Evolutionary conservation across 352 stramenopile species (phyloP).

Genomic region (Globisporangium paroecandrum): DNA sequence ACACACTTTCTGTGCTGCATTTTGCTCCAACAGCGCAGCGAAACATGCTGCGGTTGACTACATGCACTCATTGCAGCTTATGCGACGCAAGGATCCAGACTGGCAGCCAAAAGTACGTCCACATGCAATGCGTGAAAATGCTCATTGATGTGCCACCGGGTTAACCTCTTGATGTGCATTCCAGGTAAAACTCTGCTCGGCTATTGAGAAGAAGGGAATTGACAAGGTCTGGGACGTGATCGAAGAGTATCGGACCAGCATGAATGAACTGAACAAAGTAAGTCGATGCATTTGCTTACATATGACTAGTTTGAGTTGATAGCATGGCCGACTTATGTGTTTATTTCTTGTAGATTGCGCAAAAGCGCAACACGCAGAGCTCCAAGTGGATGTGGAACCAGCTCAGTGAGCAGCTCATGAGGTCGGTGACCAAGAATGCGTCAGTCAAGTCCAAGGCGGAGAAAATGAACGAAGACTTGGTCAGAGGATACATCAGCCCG

Average conservation of each 20-base stretch:
- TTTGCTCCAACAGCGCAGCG: slow-evolving; percentile 32
- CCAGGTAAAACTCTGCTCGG: slow-evolving; percentile 71
- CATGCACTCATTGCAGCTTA: slow-evolving; percentile 79
- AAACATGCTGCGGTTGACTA: slow-evolving; percentile 75
- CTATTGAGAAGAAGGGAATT: slow-evolving; percentile 61
- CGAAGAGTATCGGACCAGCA: slow-evolving; percentile 54
- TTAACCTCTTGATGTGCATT: slow-evolving; percentile 2
- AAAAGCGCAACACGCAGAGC: slow-evolving; percentile 65
- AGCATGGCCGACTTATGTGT: not conserved
- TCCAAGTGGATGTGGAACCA: slow-evolving; percentile 85
- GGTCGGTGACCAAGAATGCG: slow-evolving; percentile 42
- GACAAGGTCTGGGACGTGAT: slow-evolving; percentile 71
- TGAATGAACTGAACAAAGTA: slow-evolving; percentile 58
- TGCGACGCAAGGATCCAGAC: slow-evolving; percentile 76
- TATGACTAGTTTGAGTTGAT: not conserved
- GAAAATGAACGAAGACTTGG: slow-evolving; percentile 59
- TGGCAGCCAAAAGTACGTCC: slow-evolving; percentile 64
- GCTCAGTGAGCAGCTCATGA: slow-evolving; percentile 74
- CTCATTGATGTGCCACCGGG: not conserved
- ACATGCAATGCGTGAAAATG: not conserved
- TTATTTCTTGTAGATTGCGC: slow-evolving; percentile 33
- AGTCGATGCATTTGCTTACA: not conserved
- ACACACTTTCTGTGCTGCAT: not conserved
- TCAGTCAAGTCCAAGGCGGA: slow-evolving; percentile 45
- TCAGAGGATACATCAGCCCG: slow-evolving; percentile 61